These are phyloP conservation scores for Inonotus obliquus DNA, from an alignment of 1,284 basidiomycete species.

Conservation along the genomic window DNA sequence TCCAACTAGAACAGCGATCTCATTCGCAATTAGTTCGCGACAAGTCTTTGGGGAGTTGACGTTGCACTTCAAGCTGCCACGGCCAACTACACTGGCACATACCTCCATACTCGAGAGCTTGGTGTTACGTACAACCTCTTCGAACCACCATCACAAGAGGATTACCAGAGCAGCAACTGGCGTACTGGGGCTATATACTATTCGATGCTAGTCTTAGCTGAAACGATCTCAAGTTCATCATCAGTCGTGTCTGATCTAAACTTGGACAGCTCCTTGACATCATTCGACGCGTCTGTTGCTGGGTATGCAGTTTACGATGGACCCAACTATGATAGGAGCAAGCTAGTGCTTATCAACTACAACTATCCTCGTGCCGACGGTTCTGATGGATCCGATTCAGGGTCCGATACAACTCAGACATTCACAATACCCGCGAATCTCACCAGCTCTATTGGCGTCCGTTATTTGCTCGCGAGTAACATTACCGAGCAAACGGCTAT, in stretches of 20 bases:
- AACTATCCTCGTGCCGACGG: conserved; percentile 28
- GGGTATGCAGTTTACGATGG: conserved; percentile 60
- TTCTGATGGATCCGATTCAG: neutral
- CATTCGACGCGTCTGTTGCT: conserved; percentile 31
- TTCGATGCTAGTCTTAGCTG: conserved; percentile 49
- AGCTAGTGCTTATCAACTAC: conserved; percentile 60
- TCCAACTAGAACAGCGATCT: conserved; percentile 20
- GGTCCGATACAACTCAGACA: conserved; percentile 7
- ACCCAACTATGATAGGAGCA: conserved; percentile 33
- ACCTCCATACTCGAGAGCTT: conserved; percentile 47
- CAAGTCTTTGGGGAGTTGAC: conserved; percentile 55
- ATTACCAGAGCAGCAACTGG: conserved; percentile 34
- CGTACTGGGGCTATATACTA: conserved; percentile 53
- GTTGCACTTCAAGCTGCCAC: conserved; percentile 49
- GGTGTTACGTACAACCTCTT: conserved; percentile 49
- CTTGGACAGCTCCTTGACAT: conserved; percentile 35
- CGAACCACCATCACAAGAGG: conserved; percentile 38
- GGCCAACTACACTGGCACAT: conserved; percentile 44
- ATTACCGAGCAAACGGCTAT: conserved; percentile 54
- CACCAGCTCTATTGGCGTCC: conserved; percentile 35
- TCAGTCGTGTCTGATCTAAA: conserved; percentile 50
- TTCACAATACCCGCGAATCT: conserved; percentile 27
- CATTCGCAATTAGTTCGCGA: conserved; percentile 62
- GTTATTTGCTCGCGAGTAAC: conserved; percentile 39
- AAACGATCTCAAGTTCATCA: conserved; percentile 44